A percentile compares a stretch with the other conserved stretches of the same genome.
Evolutionary conservation across 176 grass and related monocot species (phyloP).

Genomic region (Themeda triandra): DNA sequence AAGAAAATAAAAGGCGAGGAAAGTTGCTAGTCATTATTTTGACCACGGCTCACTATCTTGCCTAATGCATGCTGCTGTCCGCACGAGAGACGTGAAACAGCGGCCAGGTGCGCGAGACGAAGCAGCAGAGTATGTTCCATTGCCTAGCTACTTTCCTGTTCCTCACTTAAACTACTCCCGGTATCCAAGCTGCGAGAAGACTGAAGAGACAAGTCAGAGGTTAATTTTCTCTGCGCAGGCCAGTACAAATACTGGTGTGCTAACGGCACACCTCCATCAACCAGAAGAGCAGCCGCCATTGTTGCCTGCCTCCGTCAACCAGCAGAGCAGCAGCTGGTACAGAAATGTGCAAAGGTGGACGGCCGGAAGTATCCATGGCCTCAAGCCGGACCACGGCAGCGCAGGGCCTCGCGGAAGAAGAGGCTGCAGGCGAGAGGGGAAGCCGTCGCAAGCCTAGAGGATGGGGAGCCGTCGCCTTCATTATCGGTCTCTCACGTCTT

Average conservation of each 20-base stretch:
- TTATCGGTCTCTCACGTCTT: neutral
- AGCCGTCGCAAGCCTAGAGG: neutral
- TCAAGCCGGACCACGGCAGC: neutral
- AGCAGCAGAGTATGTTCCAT: neutral
- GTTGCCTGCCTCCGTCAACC: neutral
- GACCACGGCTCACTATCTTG: neutral
- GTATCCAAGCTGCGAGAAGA: neutral
- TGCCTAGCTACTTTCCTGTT: neutral
- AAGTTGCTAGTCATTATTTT: neutral
- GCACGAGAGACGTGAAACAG: neutral
- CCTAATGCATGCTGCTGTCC: neutral
- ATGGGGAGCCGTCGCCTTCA: conserved; percentile 11
- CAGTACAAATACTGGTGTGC: too few relatives aligned
- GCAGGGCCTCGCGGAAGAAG: neutral
- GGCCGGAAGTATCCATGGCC: neutral
- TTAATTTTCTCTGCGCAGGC: neutral
- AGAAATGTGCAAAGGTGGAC: neutral
- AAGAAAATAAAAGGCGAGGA: neutral
- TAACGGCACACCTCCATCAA: neutral
- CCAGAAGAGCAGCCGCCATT: neutral
- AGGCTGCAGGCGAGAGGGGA: neutral
- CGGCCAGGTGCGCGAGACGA: neutral
- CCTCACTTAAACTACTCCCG: neutral
- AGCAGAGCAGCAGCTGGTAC: neutral
- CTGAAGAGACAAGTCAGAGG: neutral